These are phyloP conservation scores for Ophiostoma australiae DNA, from an alignment of 2,329 filamentous ascomycete species.

Conservation along the genomic window DNA sequence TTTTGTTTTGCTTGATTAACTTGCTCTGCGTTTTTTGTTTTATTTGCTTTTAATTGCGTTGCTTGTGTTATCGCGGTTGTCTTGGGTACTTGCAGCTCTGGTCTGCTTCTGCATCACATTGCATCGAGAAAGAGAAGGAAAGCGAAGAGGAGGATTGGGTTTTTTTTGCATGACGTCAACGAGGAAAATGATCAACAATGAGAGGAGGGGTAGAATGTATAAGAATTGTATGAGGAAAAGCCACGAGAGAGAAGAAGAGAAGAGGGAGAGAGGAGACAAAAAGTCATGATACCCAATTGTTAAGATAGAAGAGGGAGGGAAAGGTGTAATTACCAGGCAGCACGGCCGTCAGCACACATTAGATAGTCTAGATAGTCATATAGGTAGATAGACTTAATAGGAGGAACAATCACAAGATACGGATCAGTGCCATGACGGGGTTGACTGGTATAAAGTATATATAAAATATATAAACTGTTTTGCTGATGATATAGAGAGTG, in stretches of 20 bases:
- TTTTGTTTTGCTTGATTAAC: background rate
- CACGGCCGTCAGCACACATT: background rate
- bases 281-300: slow-evolving; percentile 1
- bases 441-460: background rate
- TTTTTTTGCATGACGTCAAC: slow-evolving; percentile 2
- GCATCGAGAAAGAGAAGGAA: slow-evolving; percentile 12
- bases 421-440: no score
- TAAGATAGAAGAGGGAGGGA: slow-evolving; percentile 5
- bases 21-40: background rate
- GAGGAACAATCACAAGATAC: slow-evolving; percentile 13
- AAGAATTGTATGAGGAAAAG: background rate
- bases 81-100: background rate
- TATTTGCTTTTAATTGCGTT: background rate
- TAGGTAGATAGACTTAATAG: slow-evolving; percentile 12
- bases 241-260: background rate
- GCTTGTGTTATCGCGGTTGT: no score
- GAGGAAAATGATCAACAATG: background rate
- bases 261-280: background rate
- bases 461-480: background rate
- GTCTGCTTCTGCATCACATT: background rate
- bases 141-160: background rate
- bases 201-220: background rate
- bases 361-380: slow-evolving; percentile 12
- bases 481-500: background rate
- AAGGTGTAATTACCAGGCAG: background rate